Base-by-base conservation (phyloP, 768 basidiomycete genomes). In the Phlebiopsis flavidoalba region DNA sequence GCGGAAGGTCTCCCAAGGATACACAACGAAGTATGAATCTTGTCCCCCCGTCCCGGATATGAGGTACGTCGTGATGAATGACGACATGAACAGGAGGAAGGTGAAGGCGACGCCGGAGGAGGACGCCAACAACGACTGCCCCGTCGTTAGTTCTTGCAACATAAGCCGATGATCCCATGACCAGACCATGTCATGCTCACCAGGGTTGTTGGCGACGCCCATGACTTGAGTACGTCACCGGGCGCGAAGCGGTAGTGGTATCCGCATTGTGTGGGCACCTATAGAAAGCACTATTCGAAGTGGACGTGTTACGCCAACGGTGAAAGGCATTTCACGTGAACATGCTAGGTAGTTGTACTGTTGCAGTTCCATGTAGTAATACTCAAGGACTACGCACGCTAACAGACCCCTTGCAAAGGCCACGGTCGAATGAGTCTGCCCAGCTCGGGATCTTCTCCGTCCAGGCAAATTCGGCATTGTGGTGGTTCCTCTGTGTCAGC, bases 401-500 rank as follows among this genome's bases (percentile, higher is more conserved):
- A 61, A 93, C 90, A 21, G 87, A 87, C 47, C 93, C 93, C 62
- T 83, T 85, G 72, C 89, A 91, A 1, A 87, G 76, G 71, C n/a
- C 90, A 91, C 5, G 93, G 93, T 33, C 87, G 84, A 64, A 95
- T 92, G 64, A 95, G 81, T 57, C 86, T 82, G 2, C 93, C 93
- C 45, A 88, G 75, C 24, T 81, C 79, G 0, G 64, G 69, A 64
- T 89, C 86, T 22, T 82, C 81, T 4, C 89, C 86, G 43, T 89
- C 88, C 26, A 93, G 78, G 70, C 93, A 95, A 50, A 95, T 95
- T 57, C 93, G 81, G 68, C 93, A 95, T 69, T 89, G 88, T 67
- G 81, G 87, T 67, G 63, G 22, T 21, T 60, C 59, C 37, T 59
- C 61, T 54, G 46, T 52, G 3, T 43, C 40, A 43, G 40, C 11